These are phyloP conservation scores for Cladophialophora chaetospira DNA, from an alignment of 2,329 filamentous ascomycete species.

Conservation along the genomic window DNA sequence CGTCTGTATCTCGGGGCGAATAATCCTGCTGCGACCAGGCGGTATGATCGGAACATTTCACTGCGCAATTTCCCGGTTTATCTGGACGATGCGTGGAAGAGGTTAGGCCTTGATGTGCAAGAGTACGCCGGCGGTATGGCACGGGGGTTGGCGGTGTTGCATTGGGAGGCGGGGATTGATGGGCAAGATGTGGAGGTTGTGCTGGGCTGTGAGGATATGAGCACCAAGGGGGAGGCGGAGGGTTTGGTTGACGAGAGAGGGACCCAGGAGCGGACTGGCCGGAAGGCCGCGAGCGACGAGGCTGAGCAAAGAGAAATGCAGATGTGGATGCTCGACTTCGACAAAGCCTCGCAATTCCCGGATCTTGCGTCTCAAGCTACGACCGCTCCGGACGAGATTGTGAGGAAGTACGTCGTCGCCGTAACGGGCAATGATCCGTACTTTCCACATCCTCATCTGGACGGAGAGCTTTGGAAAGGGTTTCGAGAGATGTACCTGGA, in stretches of 20 bases:
- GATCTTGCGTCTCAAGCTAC: conserved; percentile 1
- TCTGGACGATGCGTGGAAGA: conserved; percentile 17
- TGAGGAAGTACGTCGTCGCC: conserved; percentile 20
- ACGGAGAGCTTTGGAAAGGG: conserved; percentile 6
- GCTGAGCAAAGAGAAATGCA: conserved; percentile 14
- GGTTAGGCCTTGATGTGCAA: conserved; percentile 17
- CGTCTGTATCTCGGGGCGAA: conserved; percentile 18
- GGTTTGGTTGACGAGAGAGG: not conserved
- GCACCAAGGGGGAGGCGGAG: too few relatives aligned
- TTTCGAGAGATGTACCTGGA: conserved; percentile 18
- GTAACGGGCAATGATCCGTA: conserved; percentile 29
- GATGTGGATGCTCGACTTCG: conserved; percentile 25
- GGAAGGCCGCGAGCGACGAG: conserved; percentile 10
- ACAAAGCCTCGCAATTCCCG: conserved; percentile 12
- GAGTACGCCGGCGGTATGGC: conserved; percentile 27
- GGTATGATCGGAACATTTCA: conserved; percentile 15
- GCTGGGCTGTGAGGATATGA: too few relatives aligned
- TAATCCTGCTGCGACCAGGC: not conserved
- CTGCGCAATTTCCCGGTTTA: conserved; percentile 26
- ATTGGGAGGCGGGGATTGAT: conserved; percentile 25
- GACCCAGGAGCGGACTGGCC: not conserved
- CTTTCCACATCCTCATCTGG: conserved; percentile 20
- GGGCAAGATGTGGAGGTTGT: conserved; percentile 27
- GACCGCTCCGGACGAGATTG: not conserved
- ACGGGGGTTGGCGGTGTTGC: conserved; percentile 21